Base-by-base conservation (phyloP, 116 monocot species). In the Papilionanthe hybrid region DNA sequence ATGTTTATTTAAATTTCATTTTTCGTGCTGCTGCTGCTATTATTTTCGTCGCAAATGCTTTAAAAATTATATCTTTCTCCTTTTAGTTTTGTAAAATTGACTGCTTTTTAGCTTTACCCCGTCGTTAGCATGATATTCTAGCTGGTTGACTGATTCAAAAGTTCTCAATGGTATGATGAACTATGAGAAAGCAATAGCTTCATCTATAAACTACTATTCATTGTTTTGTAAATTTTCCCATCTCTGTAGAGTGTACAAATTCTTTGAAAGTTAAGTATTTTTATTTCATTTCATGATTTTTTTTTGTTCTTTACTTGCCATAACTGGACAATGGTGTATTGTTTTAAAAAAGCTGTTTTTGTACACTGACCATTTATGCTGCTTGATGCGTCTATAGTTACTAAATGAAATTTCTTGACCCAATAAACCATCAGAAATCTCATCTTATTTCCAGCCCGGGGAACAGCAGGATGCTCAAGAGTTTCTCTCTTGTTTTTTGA, bases 381-480 rank as follows among this genome's bases (percentile, higher is more conserved):
- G 13, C 60, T 32, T 15, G 30, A 30, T 30, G 2, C 68, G 30
- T 68, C 13, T 55, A 10, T 78, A 67, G 50, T 15, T 3, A 9
- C 20, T 56, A 42, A 30, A 32, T 72, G 77, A 0, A 63, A 57
- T 80, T 84, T 80, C 92, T 93, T 88, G 72, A 93, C 86, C 77
- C 74, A 22, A 57, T 65, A 17, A 50, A 72, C 65, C 65, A 37
- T 42, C 83, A 97, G 97, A 89, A 76, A 90, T 94, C 85, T 97
- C 91, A 65, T 78, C 89, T 68, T 83, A 78, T 77, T 94, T 94
- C 50, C 47, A 49, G 68, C 68, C 74, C 20, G 88, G 84, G 1
- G 66, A 82, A 50, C 94, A 97, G 77, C 89, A 89, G 56, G 97
- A 97, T 83, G 92, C 97, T 8, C 97, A 97, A 77, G 94, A 94